A percentile compares a stretch with the other conserved stretches of the same genome.
Evolutionary conservation across 202 grass and related monocot genomes (phyloP).

Genomic region (Digitaria exilis): DNA sequence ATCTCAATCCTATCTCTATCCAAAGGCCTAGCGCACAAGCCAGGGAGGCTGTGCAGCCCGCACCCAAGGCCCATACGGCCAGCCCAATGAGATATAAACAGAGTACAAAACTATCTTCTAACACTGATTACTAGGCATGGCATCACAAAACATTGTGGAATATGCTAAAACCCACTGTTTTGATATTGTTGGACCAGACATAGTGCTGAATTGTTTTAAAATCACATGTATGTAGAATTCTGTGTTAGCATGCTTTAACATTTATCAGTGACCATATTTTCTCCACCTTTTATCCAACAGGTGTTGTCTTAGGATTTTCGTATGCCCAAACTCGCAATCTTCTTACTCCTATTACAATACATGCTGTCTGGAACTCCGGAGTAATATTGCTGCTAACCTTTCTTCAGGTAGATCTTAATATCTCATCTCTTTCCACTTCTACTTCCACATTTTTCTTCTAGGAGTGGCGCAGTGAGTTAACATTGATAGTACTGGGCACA

Average conservation of each 20-base stretch:
- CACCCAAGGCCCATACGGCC: too few species aligned
- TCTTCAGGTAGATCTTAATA: slow-evolving; percentile 67
- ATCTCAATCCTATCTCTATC: too few species aligned
- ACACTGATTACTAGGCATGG: slow-evolving; percentile 4
- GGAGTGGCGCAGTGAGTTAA: background rate
- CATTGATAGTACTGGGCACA: background rate
- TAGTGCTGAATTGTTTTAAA: background rate
- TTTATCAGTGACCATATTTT: slow-evolving; percentile 3
- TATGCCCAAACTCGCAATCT: slow-evolving; percentile 96
- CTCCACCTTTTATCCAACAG: slow-evolving; percentile 44
- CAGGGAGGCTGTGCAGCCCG: too few species aligned
- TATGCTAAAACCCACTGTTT: background rate
- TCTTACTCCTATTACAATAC: slow-evolving; percentile 83
- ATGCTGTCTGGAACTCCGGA: slow-evolving; percentile 88
- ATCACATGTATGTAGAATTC: background rate
- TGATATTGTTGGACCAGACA: background rate
- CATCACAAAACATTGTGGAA: background rate
- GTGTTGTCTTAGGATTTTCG: slow-evolving; percentile 77
- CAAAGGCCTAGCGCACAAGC: too few species aligned
- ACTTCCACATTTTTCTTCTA: background rate
- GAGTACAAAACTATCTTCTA: too few species aligned
- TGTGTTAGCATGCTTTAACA: slow-evolving; percentile 7
- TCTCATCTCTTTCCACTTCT: background rate
- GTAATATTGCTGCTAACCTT: slow-evolving; percentile 89
- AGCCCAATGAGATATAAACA: too few species aligned